Percentiles rank a stretch among this genome's conserved stretches.
phyloP scores from a whole-genome alignment of 208 protist genomes.

The Blastocrithidia nonstop region DNA sequence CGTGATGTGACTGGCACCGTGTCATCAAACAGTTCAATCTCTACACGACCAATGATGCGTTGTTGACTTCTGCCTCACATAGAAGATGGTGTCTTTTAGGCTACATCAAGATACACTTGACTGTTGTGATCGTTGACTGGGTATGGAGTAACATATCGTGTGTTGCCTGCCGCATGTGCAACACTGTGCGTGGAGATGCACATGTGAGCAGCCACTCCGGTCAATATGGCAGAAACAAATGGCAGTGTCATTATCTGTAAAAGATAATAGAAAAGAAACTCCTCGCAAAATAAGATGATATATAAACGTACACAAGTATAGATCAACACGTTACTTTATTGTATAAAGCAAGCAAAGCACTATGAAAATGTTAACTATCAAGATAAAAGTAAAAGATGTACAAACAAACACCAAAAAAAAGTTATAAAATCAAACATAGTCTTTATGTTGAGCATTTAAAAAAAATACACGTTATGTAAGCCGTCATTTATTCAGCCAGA shows the following conservation, averaged over 20 bases:
- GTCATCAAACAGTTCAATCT: slow-evolving; percentile 90
- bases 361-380: too few relatives aligned
- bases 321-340: neutral
- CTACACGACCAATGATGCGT: slow-evolving; percentile 68
- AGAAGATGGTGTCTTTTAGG: slow-evolving; percentile 29
- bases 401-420: too few relatives aligned
- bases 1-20: slow-evolving; percentile 87
- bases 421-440: too few relatives aligned
- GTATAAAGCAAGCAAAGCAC: too few relatives aligned
- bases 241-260: slow-evolving; percentile 16
- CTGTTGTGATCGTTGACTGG: slow-evolving; percentile 49
- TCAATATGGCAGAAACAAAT: slow-evolving; percentile 23
- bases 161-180: slow-evolving; percentile 11
- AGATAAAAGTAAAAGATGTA: too few relatives aligned
- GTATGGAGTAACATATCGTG: slow-evolving; percentile 46
- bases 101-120: slow-evolving; percentile 76
- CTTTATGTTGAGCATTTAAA: too few relatives aligned
- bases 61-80: slow-evolving; percentile 8
- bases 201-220: slow-evolving; percentile 19
- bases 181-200: slow-evolving; percentile 2
- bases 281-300: too few relatives aligned
- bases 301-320: too few relatives aligned
- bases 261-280: neutral
- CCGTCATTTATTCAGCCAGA: too few relatives aligned
- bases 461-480: too few relatives aligned